Evolutionary conservation across 2,329 filamentous ascomycete species (phyloP).

Genomic region (Arachnomyces sp.): DNA sequence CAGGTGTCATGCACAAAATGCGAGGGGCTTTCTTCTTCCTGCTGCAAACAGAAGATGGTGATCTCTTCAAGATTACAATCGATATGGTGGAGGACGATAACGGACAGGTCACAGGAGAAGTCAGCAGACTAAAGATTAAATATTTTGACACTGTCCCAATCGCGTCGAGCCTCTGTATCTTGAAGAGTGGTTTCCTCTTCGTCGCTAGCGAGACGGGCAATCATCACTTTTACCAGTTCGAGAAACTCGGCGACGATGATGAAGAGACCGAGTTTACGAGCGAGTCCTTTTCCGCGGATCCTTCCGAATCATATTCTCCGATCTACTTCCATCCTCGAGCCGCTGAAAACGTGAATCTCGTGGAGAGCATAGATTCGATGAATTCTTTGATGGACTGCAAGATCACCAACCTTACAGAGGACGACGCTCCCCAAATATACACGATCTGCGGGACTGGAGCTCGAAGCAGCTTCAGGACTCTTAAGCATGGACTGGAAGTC

Average conservation of each 20-base stretch:
- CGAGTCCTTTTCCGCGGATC: constrained; percentile 71
- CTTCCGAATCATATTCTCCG: constrained; percentile 61
- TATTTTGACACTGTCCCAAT: constrained; percentile 96
- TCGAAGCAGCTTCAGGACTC: constrained; percentile 78
- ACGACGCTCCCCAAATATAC: constrained; percentile 95
- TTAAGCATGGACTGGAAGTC: constrained; percentile 88
- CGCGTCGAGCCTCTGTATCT: constrained; percentile 76
- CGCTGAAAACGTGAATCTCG: constrained; percentile 71
- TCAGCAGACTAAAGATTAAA: constrained; percentile 79
- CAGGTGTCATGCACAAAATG: constrained; percentile 95
- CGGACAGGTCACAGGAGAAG: constrained; percentile 70
- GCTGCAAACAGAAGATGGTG: constrained; percentile 92
- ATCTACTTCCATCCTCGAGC: constrained; percentile 77
- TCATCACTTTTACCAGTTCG: constrained; percentile 92
- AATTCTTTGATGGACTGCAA: constrained; percentile 89
- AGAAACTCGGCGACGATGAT: constrained; percentile 92
- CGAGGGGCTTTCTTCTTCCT: constrained; percentile 97
- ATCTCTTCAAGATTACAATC: constrained; percentile 91
- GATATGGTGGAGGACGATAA: constrained; percentile 74
- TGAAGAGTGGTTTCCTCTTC: constrained; percentile 94
- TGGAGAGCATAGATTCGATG: constrained; percentile 78
- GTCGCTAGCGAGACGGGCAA: constrained; percentile 88
- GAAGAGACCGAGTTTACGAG: constrained; percentile 80
- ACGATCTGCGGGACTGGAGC: constrained; percentile 82
- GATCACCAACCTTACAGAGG: constrained; percentile 79